Evolutionary conservation across 2,329 filamentous ascomycete species (phyloP).

Genomic region (Samsoniella hepiali): DNA sequence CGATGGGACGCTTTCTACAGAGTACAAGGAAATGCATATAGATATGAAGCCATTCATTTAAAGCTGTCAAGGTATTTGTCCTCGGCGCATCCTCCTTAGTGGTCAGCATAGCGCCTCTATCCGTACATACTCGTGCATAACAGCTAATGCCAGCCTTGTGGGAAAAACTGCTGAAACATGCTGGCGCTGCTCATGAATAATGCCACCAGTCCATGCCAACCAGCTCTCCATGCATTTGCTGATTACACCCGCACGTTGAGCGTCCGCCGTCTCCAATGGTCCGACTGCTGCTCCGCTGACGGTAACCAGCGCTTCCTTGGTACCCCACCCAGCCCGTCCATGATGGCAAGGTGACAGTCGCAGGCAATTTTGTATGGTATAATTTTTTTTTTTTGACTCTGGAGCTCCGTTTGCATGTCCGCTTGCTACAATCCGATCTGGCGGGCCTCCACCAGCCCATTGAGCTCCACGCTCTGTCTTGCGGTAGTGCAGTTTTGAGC

Average conservation of each 20-base stretch:
- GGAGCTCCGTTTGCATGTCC: background rate
- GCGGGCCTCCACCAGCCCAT: constrained; percentile 1
- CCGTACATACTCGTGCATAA: background rate
- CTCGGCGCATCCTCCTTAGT: no score
- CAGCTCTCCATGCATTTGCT: background rate
- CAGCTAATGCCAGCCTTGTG: background rate
- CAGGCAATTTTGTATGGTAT: background rate
- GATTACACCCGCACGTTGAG: background rate
- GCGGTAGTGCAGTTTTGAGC: constrained; percentile 18
- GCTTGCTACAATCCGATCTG: constrained; percentile 13
- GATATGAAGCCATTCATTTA: background rate
- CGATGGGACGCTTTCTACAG: no score
- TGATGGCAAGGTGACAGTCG: constrained; percentile 19
- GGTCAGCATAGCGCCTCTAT: no score
- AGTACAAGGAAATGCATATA: background rate
- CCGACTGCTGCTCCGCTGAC: background rate
- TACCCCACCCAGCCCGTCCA: constrained; percentile 14
- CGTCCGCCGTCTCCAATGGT: background rate
- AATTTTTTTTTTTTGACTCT: background rate
- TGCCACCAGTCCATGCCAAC: background rate
- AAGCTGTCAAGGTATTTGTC: background rate
- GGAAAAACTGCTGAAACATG: background rate
- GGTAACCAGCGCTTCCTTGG: constrained; percentile 12
- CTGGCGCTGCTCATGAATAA: background rate
- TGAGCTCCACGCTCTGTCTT: background rate